Evolutionary conservation across 2,329 filamentous ascomycete species (phyloP).

Genomic region (Aspergillus calidoustus): DNA sequence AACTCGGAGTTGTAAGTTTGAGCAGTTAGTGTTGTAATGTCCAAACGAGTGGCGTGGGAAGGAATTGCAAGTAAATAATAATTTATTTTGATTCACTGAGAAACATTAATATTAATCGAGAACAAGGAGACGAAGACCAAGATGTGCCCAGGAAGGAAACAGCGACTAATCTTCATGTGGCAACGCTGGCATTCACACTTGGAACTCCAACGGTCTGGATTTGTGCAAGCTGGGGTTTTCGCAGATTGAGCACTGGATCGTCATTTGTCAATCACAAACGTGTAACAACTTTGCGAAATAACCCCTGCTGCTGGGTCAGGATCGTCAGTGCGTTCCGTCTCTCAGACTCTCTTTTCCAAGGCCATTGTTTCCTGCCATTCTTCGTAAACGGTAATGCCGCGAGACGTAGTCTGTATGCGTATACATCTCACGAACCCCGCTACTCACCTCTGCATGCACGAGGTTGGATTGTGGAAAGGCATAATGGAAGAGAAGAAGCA

Average conservation of each 20-base stretch:
- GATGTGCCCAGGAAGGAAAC: neutral
- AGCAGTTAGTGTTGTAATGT: slow-evolving; percentile 13
- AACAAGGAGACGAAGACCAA: slow-evolving; percentile 7
- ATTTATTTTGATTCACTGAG: slow-evolving; percentile 3
- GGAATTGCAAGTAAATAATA: slow-evolving; percentile 18
- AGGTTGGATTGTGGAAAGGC: neutral
- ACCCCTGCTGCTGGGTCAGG: neutral
- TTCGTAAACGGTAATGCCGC: neutral
- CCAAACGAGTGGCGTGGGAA: slow-evolving; percentile 12
- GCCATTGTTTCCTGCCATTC: neutral
- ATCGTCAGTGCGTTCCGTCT: slow-evolving; percentile 9
- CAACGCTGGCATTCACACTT: slow-evolving; percentile 24
- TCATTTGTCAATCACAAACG: slow-evolving; percentile 7
- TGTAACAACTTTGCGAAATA: slow-evolving; percentile 11
- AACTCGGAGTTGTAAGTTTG: slow-evolving; percentile 3
- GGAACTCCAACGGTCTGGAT: slow-evolving; percentile 14
- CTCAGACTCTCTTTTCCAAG: neutral
- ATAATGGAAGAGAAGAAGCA: neutral
- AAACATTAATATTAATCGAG: slow-evolving; percentile 14
- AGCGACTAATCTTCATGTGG: slow-evolving; percentile 22
- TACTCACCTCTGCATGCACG: neutral
- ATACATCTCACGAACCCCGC: neutral
- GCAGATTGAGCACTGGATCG: slow-evolving; percentile 7
- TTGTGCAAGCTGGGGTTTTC: slow-evolving; percentile 11
- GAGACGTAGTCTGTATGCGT: neutral